Conservation (phyloP, 2,329 filamentous ascomycete species). For the Coccinonectria pachysandricola region DNA sequence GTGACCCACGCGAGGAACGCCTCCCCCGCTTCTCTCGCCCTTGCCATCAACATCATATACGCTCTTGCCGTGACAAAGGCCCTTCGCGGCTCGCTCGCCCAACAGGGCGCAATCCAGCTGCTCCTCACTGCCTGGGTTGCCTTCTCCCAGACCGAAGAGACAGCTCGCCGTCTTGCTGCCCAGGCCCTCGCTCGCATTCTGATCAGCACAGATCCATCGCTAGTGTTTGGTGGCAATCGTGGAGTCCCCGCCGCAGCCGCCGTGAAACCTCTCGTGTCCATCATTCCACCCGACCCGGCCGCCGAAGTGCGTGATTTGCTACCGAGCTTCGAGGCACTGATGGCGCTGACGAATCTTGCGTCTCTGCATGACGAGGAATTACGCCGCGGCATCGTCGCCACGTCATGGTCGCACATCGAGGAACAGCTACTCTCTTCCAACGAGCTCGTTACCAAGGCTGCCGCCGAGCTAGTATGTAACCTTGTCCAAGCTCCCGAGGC, state of each 20-base stretch:
- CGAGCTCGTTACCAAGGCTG: constrained; percentile 65
- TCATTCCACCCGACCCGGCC: constrained; percentile 56
- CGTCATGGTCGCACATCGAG: constrained; percentile 67
- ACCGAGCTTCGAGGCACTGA: constrained; percentile 79
- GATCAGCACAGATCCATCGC: constrained; percentile 74
- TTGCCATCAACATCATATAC: constrained; percentile 68
- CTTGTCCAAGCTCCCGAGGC: constrained; percentile 62
- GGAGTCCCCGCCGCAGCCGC: constrained; percentile 65
- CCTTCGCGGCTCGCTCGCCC: constrained; percentile 69
- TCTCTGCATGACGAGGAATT: constrained; percentile 61
- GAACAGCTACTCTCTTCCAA: constrained; percentile 74
- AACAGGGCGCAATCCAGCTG: constrained; percentile 86
- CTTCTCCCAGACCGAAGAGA: constrained; percentile 42
- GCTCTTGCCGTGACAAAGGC: constrained; percentile 65
- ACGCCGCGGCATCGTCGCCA: constrained; percentile 59
- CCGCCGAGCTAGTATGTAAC: constrained; percentile 87
- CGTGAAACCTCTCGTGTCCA: constrained; percentile 69
- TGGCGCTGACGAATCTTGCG: constrained; percentile 89
- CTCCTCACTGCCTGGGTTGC: constrained; percentile 60
- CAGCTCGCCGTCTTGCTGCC: constrained; percentile 50
- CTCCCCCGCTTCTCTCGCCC: constrained; percentile 58
- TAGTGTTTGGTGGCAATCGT: constrained; percentile 73
- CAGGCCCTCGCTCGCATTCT: constrained; percentile 78
- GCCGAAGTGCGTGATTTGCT: constrained; percentile 65
- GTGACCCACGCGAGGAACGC: constrained; percentile 65